Evolutionary conservation across 2,329 filamentous ascomycete genomes (phyloP).

Genomic region (Aspergillus texensis): DNA sequence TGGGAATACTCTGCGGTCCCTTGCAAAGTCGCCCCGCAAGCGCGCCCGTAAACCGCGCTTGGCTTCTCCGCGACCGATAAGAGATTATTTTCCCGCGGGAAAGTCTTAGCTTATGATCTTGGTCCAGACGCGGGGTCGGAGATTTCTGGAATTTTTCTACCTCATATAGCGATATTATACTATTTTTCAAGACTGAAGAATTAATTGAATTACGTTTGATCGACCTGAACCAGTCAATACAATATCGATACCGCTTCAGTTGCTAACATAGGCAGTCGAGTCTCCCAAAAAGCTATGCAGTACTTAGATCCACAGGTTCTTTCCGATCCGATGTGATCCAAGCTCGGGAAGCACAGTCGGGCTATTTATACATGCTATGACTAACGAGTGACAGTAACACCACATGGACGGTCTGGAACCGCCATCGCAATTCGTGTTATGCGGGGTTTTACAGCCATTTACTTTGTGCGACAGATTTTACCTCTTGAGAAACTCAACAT

Average conservation of each 20-base stretch:
- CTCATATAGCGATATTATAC: background rate
- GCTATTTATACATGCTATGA: background rate
- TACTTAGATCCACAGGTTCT: background rate
- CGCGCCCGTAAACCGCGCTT: slow-evolving; percentile 7
- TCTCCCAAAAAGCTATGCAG: too few species aligned
- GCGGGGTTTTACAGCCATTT: background rate
- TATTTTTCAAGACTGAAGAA: background rate
- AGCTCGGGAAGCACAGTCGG: background rate
- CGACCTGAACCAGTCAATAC: background rate
- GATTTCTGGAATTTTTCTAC: background rate
- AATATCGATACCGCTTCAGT: background rate
- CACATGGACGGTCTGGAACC: background rate
- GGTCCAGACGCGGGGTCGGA: background rate
- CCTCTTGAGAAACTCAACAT: background rate
- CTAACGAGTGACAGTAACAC: background rate
- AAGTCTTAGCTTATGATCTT: slow-evolving; percentile 4
- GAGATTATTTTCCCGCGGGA: slow-evolving; percentile 19
- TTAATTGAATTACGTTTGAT: background rate
- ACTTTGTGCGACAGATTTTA: background rate
- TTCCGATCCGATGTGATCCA: background rate
- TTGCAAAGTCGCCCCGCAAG: slow-evolving; percentile 1
- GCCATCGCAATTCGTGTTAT: background rate
- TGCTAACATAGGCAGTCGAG: background rate
- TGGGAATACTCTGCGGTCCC: background rate
- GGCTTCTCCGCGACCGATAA: slow-evolving; percentile 11